Base-by-base conservation (phyloP, 164 flowering plant species). In the Platanus orientalis region DNA sequence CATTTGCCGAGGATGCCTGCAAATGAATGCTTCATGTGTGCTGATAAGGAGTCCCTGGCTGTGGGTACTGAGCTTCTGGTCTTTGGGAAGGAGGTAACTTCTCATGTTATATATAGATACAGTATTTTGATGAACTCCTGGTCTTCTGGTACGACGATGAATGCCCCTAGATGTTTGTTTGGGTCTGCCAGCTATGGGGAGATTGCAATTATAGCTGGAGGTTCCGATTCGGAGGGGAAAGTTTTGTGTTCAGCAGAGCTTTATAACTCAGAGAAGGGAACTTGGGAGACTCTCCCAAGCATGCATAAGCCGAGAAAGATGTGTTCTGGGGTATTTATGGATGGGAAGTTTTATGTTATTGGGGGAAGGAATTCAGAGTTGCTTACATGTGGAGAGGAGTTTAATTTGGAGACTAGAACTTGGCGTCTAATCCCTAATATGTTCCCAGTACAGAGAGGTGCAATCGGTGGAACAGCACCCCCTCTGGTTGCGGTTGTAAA, bases 31-130 rank as follows among this genome's bases (percentile, higher is more conserved):
- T 91, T 91, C 64, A 77, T 79, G 80, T 83, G 79, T 32, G 80
- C 94, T 0, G 98, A 93, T 67, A 90, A 90, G 83, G 98, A 93
- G 68, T 93, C 98, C 10, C 70, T 93, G 51, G 98, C 92, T 10
- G 97, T 90, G 65, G 98, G 98, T 12, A 87, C 98, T 2, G 97
- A 93, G 63, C 90, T 93, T 65, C 97, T 93, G 25, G 98, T 93
- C 1, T 93, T 93, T 68, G 96, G 97, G 20, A 84, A 75, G 70
- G 98, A 81, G 54, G 53, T 90, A 25, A 66, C 49, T 28, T 71
- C 92, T 27, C 80, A 79, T 59, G 87, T 87, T 7, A 86, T 86
- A 24, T 86, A 81, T 66, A 81, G 82, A 49, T 93, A 93, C 34
- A 90, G 97, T 65, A 68, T 93, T 34, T 65, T 85, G 75, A 87